Base-by-base conservation (phyloP, 1,284 basidiomycete species). In the Athelia sp. region DNA sequence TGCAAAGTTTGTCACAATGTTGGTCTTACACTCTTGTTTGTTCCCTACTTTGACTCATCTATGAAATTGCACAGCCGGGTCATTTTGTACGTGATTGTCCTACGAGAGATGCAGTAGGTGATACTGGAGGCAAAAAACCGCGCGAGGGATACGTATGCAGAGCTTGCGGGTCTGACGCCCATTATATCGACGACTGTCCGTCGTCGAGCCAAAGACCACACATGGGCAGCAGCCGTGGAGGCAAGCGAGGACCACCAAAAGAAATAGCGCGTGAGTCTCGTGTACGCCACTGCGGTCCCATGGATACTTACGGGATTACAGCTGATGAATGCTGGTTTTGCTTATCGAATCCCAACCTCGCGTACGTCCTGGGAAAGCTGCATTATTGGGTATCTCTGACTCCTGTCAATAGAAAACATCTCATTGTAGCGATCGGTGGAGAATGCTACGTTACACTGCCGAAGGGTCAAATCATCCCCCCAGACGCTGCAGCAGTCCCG, bases 271-370 rank as follows among this genome's bases (percentile, higher is more conserved):
- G 90, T 90, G 61, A 62, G 87, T 70, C 18, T 58, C 34, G n/a
- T 10, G 58, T 54, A 61, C 44, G 52, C 55, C 55, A 19, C 49
- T 38, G 36, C 26, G 42, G 18, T 23, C 24, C n/a, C n/a, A 43
- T 38, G 36, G 31, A 54, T 51, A 47, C 24, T 50, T 46, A 52
- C 32, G 47, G 40, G 31, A 17, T 47, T 48, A n/a, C 57, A 91
- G 89, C 90, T 54, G 86, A 87, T 52, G 87, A 92, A 69, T 95
- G 94, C 66, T 97, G 94, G 93, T 97, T 97, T 73, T 98, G 94
- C 65, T 64, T 98, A 49, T 94, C 91, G 45, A 97, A 97, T 63
- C 94, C 94, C 1, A 87, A 82, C 58, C 75, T 94, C 26, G 84
- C 88, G 87, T 89, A 62, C 54, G 84, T 68, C 13, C 29, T 26